Percentiles rank a stretch among this genome's conserved stretches.
These are phyloP conservation scores for Penicillium cosmopolitanum DNA, from an alignment of 495 filamentous ascomycete genomes.

Conservation along the genomic window DNA sequence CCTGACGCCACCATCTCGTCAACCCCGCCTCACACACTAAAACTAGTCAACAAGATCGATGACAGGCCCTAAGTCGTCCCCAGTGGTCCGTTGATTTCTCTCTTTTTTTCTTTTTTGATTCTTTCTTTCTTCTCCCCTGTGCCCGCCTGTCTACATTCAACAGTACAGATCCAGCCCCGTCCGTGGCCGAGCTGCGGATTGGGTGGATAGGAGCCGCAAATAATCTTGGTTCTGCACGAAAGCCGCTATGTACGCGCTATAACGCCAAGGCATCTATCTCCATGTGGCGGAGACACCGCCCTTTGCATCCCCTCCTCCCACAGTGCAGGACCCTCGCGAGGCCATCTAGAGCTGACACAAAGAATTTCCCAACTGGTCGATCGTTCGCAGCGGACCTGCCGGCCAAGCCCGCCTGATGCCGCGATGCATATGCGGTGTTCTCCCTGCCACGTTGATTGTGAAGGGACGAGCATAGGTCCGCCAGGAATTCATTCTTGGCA, in stretches of 20 bases:
- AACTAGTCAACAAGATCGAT: background rate
- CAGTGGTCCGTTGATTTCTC: background rate
- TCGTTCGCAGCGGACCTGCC: slow-evolving; percentile 9
- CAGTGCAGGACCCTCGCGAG: background rate
- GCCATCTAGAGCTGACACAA: slow-evolving; percentile 9
- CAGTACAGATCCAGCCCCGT: slow-evolving; percentile 8
- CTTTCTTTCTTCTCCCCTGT: background rate
- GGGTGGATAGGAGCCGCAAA: slow-evolving; percentile 20
- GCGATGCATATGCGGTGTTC: slow-evolving; percentile 24
- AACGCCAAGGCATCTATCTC: slow-evolving; percentile 26
- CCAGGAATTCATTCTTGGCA: slow-evolving; percentile 8
- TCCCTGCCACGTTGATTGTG: slow-evolving; percentile 25
- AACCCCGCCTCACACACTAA: slow-evolving; percentile 5
- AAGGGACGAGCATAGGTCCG: slow-evolving; percentile 8
- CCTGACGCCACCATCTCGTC: slow-evolving; percentile 18
- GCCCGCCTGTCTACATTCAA: background rate
- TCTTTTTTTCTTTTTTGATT: background rate
- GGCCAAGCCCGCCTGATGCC: slow-evolving; percentile 17
- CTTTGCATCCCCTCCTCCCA: slow-evolving; percentile 24
- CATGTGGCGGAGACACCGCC: slow-evolving; percentile 32
- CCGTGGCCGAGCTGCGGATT: slow-evolving; percentile 10
- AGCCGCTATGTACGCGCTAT: slow-evolving; percentile 10
- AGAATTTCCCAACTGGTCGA: slow-evolving; percentile 8
- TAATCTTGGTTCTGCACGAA: slow-evolving; percentile 24
- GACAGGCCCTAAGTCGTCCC: background rate